A percentile compares a stretch with the other conserved stretches of the same genome.
phyloP scores from a whole-genome alignment of 202 grass and related monocot species.

The Tripidium arundinaceum region DNA sequence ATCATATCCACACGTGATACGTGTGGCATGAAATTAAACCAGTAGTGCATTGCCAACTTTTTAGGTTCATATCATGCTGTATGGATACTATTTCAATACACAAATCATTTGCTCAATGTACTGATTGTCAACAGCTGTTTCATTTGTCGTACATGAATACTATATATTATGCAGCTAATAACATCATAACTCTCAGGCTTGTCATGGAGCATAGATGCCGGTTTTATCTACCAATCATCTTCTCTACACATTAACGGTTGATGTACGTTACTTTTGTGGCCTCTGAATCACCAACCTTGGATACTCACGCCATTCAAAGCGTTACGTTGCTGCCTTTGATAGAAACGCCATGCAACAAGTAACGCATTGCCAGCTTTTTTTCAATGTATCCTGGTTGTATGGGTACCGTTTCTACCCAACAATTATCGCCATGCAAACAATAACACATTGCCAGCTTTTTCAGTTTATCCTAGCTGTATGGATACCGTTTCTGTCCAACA shows the following conservation, averaged over 20 bases:
- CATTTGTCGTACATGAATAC: too few relatives aligned
- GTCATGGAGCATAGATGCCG: too few relatives aligned
- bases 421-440: not conserved
- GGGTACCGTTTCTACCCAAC: not conserved
- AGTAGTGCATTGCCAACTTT: not conserved
- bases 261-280: too few relatives aligned
- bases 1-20: not conserved
- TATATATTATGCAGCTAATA: too few relatives aligned
- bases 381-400: not conserved
- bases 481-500: not conserved
- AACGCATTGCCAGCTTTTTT: not conserved
- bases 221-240: too few relatives aligned
- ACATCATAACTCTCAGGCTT: too few relatives aligned
- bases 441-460: not conserved
- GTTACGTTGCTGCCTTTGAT: not conserved
- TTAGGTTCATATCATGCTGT: not conserved
- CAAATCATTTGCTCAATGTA: not conserved
- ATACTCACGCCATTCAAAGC: not conserved
- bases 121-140: too few relatives aligned
- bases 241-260: too few relatives aligned
- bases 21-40: not conserved
- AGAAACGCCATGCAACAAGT: not conserved
- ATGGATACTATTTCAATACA: not conserved
- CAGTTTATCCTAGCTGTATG: not conserved
- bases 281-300: not conserved